Base-by-base conservation (phyloP, 441 rosid species). In the Erysimum pusillum region DNA sequence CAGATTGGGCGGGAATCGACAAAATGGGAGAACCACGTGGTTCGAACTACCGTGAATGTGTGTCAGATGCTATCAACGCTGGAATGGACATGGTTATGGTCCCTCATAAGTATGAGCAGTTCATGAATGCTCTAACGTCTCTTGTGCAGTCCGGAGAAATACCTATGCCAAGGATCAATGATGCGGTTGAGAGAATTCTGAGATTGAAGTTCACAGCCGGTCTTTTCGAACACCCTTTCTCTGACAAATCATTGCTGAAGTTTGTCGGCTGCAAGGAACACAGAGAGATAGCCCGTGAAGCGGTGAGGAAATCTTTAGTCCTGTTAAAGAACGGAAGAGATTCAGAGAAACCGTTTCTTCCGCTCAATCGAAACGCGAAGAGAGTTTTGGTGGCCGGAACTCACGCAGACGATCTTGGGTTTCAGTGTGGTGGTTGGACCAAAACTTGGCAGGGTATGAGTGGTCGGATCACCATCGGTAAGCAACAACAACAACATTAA, bases 341-440 rank as follows among this genome's bases (percentile, higher is more conserved):
- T 56, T 76, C 78, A 58, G 69, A 71, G 67, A 89, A 84, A 77
- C 78, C 87, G 9, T 84, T 91, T 79, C 90, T 93, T 70, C 95
- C 97, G 42, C 53, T 93, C 39, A 86, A 87, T 62, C 84, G 79
- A 79, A 85, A 76, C 64, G 93, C 86, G 39, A 80, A 78, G 71
- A 88, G 70, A 76, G 86, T 93, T 71, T 92, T 93, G 71, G 91
- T 89, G 28, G 79, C 85, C 18, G 97, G 98, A 69, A 77, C 89
- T 48, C 98, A 93, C 63, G 92, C 93, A 36, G 91, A 89, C 69
- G 80, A 92, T 84, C 90, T 92, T 20, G 96, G 98, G 25, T 88
- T 79, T 74, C 96, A 92, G 67, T 92, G 98, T 9, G 98, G 98
- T 75, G 98, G 96, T 38, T 90, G 98, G 98, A 85, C 98, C n/a